Evolutionary conservation across 352 stramenopile genomes (phyloP).

Genomic region (Peronospora farinosa): DNA sequence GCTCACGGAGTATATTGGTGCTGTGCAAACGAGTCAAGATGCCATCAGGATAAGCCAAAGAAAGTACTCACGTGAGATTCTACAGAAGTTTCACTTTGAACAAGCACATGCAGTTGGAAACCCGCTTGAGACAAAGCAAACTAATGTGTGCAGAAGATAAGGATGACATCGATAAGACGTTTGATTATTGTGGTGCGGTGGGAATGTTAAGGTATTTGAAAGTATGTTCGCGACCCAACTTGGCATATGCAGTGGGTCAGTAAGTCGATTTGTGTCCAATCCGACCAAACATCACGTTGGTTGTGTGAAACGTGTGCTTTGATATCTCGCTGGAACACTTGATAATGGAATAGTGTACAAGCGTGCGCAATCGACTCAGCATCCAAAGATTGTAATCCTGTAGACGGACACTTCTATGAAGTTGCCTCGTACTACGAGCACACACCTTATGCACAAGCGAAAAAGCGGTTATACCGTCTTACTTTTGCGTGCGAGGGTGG

Average conservation of each 20-base stretch:
- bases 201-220: background rate
- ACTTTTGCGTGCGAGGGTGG: no score
- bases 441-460: no score
- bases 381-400: no score
- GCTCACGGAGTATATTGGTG: background rate
- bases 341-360: background rate
- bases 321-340: background rate
- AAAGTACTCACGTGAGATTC: background rate
- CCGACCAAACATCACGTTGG: background rate
- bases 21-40: constrained; percentile 1
- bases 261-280: background rate
- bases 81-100: background rate
- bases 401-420: no score
- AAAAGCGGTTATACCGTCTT: no score
- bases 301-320: background rate
- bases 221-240: background rate
- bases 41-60: background rate
- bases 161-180: background rate
- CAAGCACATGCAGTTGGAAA: background rate
- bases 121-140: background rate
- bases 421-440: no score
- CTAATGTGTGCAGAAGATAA: background rate
- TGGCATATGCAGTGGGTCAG: background rate
- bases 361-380: no score
- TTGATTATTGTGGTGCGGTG: background rate